These are phyloP conservation scores for Colletotrichum paranaense DNA, from an alignment of 2,329 filamentous ascomycete genomes.

Conservation along the genomic window DNA sequence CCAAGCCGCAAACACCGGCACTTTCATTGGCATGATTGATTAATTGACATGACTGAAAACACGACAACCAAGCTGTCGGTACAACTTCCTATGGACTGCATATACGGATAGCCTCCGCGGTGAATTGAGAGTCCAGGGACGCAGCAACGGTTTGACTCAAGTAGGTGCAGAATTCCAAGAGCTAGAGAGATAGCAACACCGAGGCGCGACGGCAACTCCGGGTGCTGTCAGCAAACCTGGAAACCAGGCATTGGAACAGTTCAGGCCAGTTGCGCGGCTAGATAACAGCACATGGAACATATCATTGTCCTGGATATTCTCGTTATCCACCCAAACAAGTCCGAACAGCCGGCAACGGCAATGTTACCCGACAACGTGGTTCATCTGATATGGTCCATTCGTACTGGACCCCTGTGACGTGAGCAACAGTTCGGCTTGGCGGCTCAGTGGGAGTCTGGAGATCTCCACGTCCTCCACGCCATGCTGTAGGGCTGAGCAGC, in stretches of 20 bases:
- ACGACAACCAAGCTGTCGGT: not conserved
- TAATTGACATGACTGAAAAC: not conserved
- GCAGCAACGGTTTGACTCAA: not conserved
- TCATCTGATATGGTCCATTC: not conserved
- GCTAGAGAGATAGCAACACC: not conserved
- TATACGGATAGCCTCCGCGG: not conserved
- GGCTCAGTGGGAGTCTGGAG: not conserved
- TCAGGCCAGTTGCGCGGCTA: not conserved
- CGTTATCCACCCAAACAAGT: not conserved
- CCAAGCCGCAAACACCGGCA: not conserved
- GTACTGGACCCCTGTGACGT: not conserved
- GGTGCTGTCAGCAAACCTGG: not conserved
- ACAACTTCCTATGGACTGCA: not conserved
- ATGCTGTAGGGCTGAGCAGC: conserved; percentile 16
- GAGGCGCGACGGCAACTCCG: not conserved
- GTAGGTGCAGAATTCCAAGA: not conserved
- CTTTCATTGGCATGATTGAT: not conserved
- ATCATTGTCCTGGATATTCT: not conserved
- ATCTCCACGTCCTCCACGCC: not conserved
- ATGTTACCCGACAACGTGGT: not conserved
- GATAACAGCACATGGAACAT: not conserved
- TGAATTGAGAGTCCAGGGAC: not conserved
- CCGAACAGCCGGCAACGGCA: not conserved
- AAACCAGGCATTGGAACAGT: not conserved
- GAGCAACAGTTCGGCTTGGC: conserved; percentile 13